Evolutionary conservation across 129 eudicot species (phyloP).

Genomic region (Silybum marianum): DNA sequence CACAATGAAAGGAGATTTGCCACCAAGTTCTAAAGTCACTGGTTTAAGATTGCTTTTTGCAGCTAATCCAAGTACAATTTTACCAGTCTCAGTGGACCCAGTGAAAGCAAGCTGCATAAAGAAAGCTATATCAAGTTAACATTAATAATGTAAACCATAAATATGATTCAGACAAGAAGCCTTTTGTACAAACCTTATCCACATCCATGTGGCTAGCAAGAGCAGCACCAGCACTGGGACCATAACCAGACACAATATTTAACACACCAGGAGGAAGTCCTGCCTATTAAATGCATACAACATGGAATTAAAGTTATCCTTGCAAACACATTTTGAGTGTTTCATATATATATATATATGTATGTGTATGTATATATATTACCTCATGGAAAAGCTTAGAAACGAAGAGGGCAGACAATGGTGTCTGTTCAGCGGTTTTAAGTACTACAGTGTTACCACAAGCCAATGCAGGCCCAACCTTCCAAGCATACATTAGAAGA

Average conservation of each 20-base stretch:
- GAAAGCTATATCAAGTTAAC: neutral
- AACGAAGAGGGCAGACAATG: slow-evolving; percentile 70
- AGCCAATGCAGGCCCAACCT: slow-evolving; percentile 84
- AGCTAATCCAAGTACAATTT: slow-evolving; percentile 67
- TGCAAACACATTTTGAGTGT: neutral
- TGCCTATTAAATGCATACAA: slow-evolving; percentile 46
- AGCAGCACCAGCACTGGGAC: slow-evolving; percentile 88
- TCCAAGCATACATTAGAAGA: slow-evolving; percentile 76
- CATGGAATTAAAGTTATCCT: neutral
- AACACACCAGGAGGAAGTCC: slow-evolving; percentile 88
- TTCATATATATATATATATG: too few relatives aligned
- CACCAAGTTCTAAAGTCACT: slow-evolving; percentile 76
- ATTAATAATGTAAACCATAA: neutral
- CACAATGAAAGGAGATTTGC: slow-evolving; percentile 60
- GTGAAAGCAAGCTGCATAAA: slow-evolving; percentile 75
- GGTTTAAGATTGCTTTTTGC: slow-evolving; percentile 84
- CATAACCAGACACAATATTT: slow-evolving; percentile 73
- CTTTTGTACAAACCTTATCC: slow-evolving; percentile 57
- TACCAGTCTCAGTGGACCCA: slow-evolving; percentile 68
- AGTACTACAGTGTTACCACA: slow-evolving; percentile 81
- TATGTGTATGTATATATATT: neutral
- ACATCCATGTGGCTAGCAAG: slow-evolving; percentile 91
- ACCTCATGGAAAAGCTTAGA: slow-evolving; percentile 79
- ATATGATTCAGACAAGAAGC: neutral
- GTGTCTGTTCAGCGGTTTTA: slow-evolving; percentile 83